A percentile compares a stretch with the other conserved stretches of the same genome.
Evolutionary conservation across 495 filamentous ascomycete species (phyloP).

Genomic region (Hypoxylon rickii): DNA sequence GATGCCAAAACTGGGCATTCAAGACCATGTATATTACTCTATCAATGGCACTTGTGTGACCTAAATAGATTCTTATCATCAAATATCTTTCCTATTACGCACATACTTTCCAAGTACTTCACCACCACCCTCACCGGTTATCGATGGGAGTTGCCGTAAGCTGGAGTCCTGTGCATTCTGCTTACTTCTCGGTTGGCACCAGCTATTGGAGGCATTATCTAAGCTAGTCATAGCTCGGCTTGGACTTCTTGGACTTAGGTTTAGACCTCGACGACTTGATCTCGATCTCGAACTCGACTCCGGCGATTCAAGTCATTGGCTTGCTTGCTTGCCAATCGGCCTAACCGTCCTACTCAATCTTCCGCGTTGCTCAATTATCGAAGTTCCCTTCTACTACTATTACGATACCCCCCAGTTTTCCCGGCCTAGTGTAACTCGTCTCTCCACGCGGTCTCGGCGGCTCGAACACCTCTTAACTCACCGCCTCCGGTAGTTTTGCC

Average conservation of each 20-base stretch:
- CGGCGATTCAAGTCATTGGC: neutral
- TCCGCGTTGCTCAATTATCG: constrained; percentile 3
- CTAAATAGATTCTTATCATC: neutral
- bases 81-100: no score
- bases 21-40: constrained; percentile 34
- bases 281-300: no score
- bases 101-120: neutral
- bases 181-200: constrained; percentile 24
- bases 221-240: constrained; percentile 1
- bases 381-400: neutral
- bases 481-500: constrained; percentile 15
- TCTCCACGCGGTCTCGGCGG: constrained; percentile 4
- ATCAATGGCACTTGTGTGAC: constrained; percentile 35
- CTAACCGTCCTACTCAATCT: no score
- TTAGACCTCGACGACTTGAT: no score
- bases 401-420: neutral
- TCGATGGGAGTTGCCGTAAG: constrained; percentile 25
- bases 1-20: constrained; percentile 30
- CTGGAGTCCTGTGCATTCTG: constrained; percentile 18
- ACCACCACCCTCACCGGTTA: neutral
- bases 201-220: constrained; percentile 14
- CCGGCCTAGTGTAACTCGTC: constrained; percentile 7
- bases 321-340: neutral
- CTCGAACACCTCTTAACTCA: constrained; percentile 16
- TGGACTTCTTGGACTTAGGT: no score